These are phyloP conservation scores for Leccinum olivaceopallidum DNA, from an alignment of 768 basidiomycete genomes.

Conservation along the genomic window DNA sequence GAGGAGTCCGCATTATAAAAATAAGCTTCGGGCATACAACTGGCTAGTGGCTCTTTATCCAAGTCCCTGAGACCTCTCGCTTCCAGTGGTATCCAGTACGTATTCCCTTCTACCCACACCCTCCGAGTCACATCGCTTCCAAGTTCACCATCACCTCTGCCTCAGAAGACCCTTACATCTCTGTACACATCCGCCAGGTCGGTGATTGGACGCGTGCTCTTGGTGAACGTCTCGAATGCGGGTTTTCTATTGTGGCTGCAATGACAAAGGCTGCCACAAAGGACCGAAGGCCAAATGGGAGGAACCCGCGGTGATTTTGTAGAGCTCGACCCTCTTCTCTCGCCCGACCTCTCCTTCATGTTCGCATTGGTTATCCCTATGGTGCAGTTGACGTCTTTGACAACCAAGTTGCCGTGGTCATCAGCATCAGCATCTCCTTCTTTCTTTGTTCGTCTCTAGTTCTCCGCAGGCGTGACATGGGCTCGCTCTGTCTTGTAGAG, in stretches of 20 bases:
- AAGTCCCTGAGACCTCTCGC: constrained; percentile 80
- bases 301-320: too few relatives aligned
- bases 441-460: background rate
- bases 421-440: constrained; percentile 57
- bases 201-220: constrained; percentile 86
- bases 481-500: constrained; percentile 83
- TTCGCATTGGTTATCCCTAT: too few relatives aligned
- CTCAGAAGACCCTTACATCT: constrained; percentile 56
- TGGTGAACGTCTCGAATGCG: constrained; percentile 68
- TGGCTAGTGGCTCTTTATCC: constrained; percentile 87
- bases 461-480: constrained; percentile 68
- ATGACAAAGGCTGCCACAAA: too few relatives aligned
- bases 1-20: constrained; percentile 85
- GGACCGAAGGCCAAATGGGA: too few relatives aligned
- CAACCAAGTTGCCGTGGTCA: constrained; percentile 83
- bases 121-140: background rate
- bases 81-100: constrained; percentile 96
- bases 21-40: constrained; percentile 90
- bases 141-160: constrained; percentile 96
- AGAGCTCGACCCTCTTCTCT: too few relatives aligned
- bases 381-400: constrained; percentile 48
- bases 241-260: too few relatives aligned
- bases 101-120: constrained; percentile 13
- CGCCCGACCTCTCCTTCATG: too few relatives aligned
- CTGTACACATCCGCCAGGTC: constrained; percentile 89